Evolutionary conservation across 164 flowering plant genomes (phyloP), one percentile per base, ranked within the genome.

Genomic region (Berberis thunbergii): DNA sequence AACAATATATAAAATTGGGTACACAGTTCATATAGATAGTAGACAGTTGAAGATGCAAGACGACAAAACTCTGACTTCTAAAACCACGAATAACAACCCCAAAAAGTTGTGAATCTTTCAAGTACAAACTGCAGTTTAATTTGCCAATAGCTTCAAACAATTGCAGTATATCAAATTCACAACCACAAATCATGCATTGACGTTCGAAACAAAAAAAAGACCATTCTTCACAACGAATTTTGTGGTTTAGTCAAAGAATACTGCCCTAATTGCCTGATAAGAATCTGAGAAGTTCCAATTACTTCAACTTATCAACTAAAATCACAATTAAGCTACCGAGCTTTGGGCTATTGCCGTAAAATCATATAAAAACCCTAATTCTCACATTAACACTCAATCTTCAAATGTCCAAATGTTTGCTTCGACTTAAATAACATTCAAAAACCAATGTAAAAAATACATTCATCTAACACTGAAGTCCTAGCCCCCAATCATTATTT

Each of bases 341-440:
- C 26, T 26, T 26, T 0, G 26, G 26, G 26, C 26, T 26, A 26
- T 26, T 26, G 26, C 26, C 26, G 10, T 1, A 7, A 48, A 1
- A 4, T 53, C 38, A 2, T 45, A 61, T 11, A 38, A 46, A 67
- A 45, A 67, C 60, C 60, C 61, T 55, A 67, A 46, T 46, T 43
- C 2, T 44, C 52, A 40, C 10, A 39, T 8, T 50, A 42, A 42
- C 1, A 2, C 10, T 62, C 45, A 38, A 41, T 6, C 1, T 43
- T 2, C 49, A 4, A 46, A 46, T 8, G 4, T 46, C 6, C 8
- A 46, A 46, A 46, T 46, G 8, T 46, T 4, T 4, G 8, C 49
- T 50, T 9, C 12, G n/a, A 26, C 44, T 8, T 12, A 43, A 59
- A 54, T 42, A 38, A 39, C 42, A 6, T 26, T 11, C 41, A 57